A percentile compares a stretch with the other conserved stretches of the same genome.
Evolutionary conservation across 495 filamentous ascomycete genomes (phyloP).

Genomic region (Hypoxylon trugodes): DNA sequence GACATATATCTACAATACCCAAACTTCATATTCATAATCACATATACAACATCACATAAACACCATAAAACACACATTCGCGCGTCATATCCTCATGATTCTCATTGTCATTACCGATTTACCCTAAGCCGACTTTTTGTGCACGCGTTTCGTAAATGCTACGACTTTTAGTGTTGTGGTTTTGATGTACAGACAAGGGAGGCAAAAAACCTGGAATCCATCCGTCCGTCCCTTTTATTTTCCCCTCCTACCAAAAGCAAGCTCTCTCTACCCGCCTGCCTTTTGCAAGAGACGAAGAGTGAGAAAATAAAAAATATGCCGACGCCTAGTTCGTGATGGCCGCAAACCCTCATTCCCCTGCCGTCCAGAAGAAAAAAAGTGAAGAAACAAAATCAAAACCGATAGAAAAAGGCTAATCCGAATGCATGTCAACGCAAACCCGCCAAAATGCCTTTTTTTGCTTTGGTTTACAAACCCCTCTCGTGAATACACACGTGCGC

Average conservation of each 20-base stretch:
- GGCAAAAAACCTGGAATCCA: no score
- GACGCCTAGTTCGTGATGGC: not conserved
- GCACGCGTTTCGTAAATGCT: constrained; percentile 43
- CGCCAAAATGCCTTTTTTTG: constrained; percentile 8
- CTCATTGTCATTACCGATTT: constrained; percentile 25
- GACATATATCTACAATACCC: no score
- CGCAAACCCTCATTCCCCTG: constrained; percentile 21
- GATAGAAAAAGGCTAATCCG: not conserved
- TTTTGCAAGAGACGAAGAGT: no score
- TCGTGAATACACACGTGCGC: constrained; percentile 23
- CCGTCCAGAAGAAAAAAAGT: constrained; percentile 1
- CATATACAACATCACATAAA: no score
- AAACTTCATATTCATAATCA: no score
- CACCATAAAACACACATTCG: no score
- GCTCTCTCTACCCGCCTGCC: no score
- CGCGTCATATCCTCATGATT: not conserved
- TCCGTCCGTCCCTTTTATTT: no score
- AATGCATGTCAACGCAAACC: constrained; percentile 1
- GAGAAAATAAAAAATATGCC: no score
- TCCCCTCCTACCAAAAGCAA: no score
- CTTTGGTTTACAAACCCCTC: constrained; percentile 15
- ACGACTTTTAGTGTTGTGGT: constrained; percentile 40
- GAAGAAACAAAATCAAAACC: not conserved
- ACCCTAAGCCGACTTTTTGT: constrained; percentile 21
- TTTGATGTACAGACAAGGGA: not conserved